Evolutionary conservation across 192 early-diverging fungal species (phyloP), one percentile per base, ranked within the genome.

Genomic region (Helicostylum pulchrum): DNA sequence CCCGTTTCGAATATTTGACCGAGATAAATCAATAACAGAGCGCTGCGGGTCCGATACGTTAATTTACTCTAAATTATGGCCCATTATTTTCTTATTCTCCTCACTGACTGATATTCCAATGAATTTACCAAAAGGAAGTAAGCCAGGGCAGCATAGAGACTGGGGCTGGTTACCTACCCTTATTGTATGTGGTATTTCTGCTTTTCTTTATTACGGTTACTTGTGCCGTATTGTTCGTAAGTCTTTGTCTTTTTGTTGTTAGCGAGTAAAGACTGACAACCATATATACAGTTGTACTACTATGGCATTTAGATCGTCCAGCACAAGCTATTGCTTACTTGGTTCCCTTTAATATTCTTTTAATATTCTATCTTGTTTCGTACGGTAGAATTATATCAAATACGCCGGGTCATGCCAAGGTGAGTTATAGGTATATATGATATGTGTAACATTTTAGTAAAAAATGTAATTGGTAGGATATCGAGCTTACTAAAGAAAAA

Each of bases 351-450:
- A 65, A 72, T 53, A 53, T 72, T 12, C 46, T 77, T 6, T 59
- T 77, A 14, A 12, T 70, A 10, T 58, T 84, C 39, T 68, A 74
- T 14, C 66, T 75, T 20, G 53, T 73, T 17, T 79, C 79, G 3
- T 84, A 84, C 36, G 57, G 62, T 9, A 62, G 80, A 26, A 71
- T 77, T 39, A 61, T 84, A 5, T 65, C 54, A 43, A 60, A 58
- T 32, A 67, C 34, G 3, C 80, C 82, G 15, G 82, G 80, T 15
- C 71, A 73, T n/a, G 74, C 80, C n/a, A 54, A 70, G 30, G 44
- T 48, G 58, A 68, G n/a, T 12, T n/a, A 5, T 19, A 31, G 17
- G 10, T 20, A 17, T 20, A 17, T 36, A 61, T 23, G 12, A 17
- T 12, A 54, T 21, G 42, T n/a, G 15, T 7, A 17, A 54, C 15